Evolutionary conservation across 192 early-diverging fungal genomes (phyloP).

Genomic region (Podila minutissima): DNA sequence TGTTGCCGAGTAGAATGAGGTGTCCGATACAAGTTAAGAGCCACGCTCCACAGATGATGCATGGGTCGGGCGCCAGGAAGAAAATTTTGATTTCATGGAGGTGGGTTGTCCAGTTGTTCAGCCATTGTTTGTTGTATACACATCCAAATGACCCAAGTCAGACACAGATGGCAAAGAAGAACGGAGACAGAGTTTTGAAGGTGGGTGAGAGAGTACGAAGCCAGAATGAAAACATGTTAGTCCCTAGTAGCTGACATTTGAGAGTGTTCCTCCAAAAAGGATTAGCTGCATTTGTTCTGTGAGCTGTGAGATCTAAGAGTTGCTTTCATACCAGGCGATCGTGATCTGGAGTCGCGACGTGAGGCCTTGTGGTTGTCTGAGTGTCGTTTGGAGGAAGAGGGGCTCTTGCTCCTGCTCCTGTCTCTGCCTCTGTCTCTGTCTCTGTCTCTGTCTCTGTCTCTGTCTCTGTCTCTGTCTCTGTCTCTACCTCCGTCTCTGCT

Average conservation of each 20-base stretch:
- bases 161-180: background rate
- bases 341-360: slow-evolving; percentile 22
- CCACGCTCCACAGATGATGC: background rate
- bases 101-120: too few relatives aligned
- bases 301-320: background rate
- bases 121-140: background rate
- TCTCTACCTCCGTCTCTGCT: too few relatives aligned
- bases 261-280: background rate
- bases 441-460: too few relatives aligned
- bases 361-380: slow-evolving; percentile 1
- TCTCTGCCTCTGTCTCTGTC: too few relatives aligned
- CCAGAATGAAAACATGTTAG: background rate
- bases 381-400: too few relatives aligned
- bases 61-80: too few relatives aligned
- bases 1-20: background rate
- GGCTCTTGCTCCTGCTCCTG: too few relatives aligned
- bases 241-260: background rate
- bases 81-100: too few relatives aligned
- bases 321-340: slow-evolving; percentile 43
- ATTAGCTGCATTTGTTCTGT: background rate
- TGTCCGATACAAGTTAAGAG: background rate
- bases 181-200: background rate
- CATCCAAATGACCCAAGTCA: background rate
- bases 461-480: too few relatives aligned
- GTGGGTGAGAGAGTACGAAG: background rate